Evolutionary conservation across 2,329 filamentous ascomycete genomes (phyloP).

Genomic region (Trichoderma cornu-damae): DNA sequence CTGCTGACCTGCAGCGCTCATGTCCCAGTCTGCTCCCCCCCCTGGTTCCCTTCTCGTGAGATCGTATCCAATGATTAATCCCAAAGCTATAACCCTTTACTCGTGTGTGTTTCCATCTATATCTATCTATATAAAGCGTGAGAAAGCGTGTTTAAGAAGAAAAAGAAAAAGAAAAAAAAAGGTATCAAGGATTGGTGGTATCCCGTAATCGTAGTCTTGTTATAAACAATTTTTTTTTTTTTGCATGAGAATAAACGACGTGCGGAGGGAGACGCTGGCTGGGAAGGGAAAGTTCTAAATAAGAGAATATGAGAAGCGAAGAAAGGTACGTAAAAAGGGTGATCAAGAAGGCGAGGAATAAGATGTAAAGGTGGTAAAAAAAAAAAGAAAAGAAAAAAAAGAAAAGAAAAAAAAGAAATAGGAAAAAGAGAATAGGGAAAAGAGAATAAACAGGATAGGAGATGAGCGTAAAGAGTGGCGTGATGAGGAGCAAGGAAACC

Average conservation of each 20-base stretch:
- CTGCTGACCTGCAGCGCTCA: conserved; percentile 11
- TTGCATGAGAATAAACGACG: conserved; percentile 2
- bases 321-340: not conserved
- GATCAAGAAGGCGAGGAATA: too few species aligned
- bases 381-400: conserved; percentile 1
- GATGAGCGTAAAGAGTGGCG: conserved; percentile 9
- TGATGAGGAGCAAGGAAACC: not conserved
- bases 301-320: conserved; percentile 4
- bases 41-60: conserved; percentile 11
- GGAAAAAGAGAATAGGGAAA: not conserved
- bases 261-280: conserved; percentile 13
- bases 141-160: too few species aligned
- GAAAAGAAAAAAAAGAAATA: not conserved
- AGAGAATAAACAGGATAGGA: not conserved
- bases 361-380: too few species aligned
- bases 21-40: conserved; percentile 3
- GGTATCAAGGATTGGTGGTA: conserved; percentile 15
- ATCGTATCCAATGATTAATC: conserved; percentile 11
- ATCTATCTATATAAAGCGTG: conserved; percentile 16
- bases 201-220: conserved; percentile 6
- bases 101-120: conserved; percentile 13
- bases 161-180: too few species aligned
- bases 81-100: not conserved
- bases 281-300: conserved; percentile 9
- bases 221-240: not conserved